Conservation (phyloP, 2,329 filamentous ascomycete species). For the Ophiosphaerella narmari region DNA sequence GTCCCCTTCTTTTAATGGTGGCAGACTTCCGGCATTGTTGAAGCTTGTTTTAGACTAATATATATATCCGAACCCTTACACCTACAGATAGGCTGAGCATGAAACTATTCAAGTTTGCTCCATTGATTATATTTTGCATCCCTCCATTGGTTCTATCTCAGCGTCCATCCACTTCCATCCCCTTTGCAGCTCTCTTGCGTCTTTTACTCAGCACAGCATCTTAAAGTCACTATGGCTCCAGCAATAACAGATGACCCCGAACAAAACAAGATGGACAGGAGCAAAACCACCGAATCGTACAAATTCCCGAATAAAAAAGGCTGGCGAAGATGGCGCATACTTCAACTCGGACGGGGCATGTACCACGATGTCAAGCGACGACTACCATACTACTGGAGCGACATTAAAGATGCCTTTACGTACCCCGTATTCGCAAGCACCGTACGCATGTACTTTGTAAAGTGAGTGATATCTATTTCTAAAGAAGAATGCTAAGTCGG, state of each 20-base stretch:
- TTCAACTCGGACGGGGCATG: slow-evolving; percentile 58
- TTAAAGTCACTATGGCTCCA: neutral
- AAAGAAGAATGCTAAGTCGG: slow-evolving; percentile 3
- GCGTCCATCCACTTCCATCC: no score
- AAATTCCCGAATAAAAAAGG: slow-evolving; percentile 45
- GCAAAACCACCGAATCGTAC: slow-evolving; percentile 32
- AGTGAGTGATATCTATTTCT: slow-evolving; percentile 37
- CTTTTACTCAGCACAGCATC: neutral
- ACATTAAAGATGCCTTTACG: slow-evolving; percentile 59
- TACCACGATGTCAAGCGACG: slow-evolving; percentile 59
- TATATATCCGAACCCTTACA: neutral
- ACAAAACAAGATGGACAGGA: slow-evolving; percentile 11
- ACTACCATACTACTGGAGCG: slow-evolving; percentile 61
- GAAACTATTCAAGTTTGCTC: no score
- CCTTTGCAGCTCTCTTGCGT: no score
- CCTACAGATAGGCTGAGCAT: no score
- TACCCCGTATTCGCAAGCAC: slow-evolving; percentile 61
- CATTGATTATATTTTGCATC: no score
- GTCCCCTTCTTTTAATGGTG: neutral
- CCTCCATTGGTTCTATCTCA: no score
- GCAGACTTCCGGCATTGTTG: neutral
- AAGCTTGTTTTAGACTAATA: neutral
- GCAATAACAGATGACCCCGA: neutral
- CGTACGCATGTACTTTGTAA: slow-evolving; percentile 64
- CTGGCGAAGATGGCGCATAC: slow-evolving; percentile 49